A percentile compares a stretch with the other conserved stretches of the same genome.
These are phyloP conservation scores for Candida argentea DNA, from an alignment of 805 yeast species.

Conservation along the genomic window DNA sequence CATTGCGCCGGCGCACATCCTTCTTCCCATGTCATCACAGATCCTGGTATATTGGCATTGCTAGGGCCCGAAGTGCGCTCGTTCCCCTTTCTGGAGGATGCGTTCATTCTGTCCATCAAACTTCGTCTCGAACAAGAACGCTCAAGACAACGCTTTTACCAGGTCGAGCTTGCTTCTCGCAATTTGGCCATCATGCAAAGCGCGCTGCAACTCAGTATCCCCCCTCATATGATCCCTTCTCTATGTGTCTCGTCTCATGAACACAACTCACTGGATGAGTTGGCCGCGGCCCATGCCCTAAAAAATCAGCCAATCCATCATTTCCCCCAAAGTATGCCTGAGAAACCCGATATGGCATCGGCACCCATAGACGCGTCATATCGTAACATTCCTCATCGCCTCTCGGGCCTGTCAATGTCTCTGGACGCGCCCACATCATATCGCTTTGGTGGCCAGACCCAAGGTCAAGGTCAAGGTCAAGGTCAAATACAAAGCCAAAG, in stretches of 20 bases:
- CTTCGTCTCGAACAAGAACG: conserved; percentile 65
- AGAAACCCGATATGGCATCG: conserved; percentile 3
- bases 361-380: conserved; percentile 1
- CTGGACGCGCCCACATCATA: no score
- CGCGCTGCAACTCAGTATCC: conserved; percentile 54
- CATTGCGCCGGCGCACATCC: no score
- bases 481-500: conserved; percentile 6
- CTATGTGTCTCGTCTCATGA: conserved; percentile 32
- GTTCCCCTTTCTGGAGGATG: conserved; percentile 49
- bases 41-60: conserved; percentile 19
- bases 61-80: conserved; percentile 43
- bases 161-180: conserved; percentile 49
- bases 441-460: no score
- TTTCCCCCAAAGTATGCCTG: conserved; percentile 1
- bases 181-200: conserved; percentile 52
- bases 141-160: conserved; percentile 72
- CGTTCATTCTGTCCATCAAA: conserved; percentile 48
- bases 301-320: conserved; percentile 5
- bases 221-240: conserved; percentile 51
- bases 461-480: conserved; percentile 3
- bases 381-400: conserved; percentile 3
- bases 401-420: conserved; percentile 4
- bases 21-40: conserved; percentile 4
- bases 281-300: conserved; percentile 1
- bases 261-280: no score